Percentiles rank a stretch among this genome's conserved stretches.
These are phyloP conservation scores for Gentiana dahurica DNA, from an alignment of 257 asterid genomes.

Conservation along the genomic window DNA sequence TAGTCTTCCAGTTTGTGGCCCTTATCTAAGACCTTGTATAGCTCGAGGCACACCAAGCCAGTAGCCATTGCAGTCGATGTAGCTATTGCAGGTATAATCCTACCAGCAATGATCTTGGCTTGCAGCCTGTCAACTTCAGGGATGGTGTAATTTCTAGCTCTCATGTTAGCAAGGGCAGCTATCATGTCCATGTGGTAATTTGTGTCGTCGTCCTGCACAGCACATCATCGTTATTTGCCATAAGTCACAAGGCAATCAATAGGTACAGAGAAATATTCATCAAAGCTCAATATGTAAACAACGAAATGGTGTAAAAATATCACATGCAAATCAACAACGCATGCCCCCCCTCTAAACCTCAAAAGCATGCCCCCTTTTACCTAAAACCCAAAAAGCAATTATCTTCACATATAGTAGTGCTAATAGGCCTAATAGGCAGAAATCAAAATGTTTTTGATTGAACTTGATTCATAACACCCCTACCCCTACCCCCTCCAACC, in stretches of 20 bases:
- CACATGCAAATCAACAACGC: neutral
- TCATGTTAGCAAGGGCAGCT: constrained; percentile 92
- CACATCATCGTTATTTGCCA: neutral
- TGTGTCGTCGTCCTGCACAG: constrained; percentile 74
- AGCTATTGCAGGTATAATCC: constrained; percentile 90
- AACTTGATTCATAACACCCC: too few relatives aligned
- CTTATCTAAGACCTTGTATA: constrained; percentile 69
- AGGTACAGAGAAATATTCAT: neutral
- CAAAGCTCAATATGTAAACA: neutral
- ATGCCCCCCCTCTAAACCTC: too few relatives aligned
- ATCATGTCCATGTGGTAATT: constrained; percentile 88
- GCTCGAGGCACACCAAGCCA: constrained; percentile 84
- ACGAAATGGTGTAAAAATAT: neutral
- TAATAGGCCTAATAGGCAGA: too few relatives aligned
- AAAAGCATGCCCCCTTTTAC: too few relatives aligned
- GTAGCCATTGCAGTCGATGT: constrained; percentile 93
- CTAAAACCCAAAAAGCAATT: too few relatives aligned
- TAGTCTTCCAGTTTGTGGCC: constrained; percentile 77
- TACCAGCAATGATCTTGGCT: constrained; percentile 88
- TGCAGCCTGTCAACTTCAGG: constrained; percentile 87
- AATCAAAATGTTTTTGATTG: too few relatives aligned
- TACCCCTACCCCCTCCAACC: too few relatives aligned
- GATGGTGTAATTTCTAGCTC: constrained; percentile 84
- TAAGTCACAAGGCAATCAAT: neutral
- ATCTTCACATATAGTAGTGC: too few relatives aligned